phyloP scores from a whole-genome alignment of 352 stramenopile genomes.

The Poterioochromonas sp. region DNA sequence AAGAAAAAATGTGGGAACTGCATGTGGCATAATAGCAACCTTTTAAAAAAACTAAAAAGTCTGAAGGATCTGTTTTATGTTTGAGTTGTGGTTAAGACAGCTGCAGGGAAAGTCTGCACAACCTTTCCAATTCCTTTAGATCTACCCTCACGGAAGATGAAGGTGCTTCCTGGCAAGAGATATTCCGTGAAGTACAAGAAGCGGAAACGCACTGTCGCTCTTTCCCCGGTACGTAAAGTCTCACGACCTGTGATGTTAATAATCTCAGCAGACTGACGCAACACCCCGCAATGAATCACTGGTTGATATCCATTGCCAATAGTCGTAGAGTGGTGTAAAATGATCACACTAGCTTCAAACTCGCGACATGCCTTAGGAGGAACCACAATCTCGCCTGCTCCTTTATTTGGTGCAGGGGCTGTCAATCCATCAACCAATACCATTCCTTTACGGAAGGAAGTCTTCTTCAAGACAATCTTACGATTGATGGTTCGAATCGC shows the following conservation, averaged over 20 bases:
- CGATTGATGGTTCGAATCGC: slow-evolving; percentile 75
- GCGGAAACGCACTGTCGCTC: slow-evolving; percentile 68
- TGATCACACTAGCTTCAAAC: slow-evolving; percentile 82
- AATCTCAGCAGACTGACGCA: slow-evolving; percentile 77
- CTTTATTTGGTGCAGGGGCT: slow-evolving; percentile 47
- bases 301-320: slow-evolving; percentile 81
- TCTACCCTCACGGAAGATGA: slow-evolving; percentile 94
- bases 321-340: slow-evolving; percentile 88
- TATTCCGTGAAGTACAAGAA: slow-evolving; percentile 87
- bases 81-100: no score
- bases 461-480: slow-evolving; percentile 62
- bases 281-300: slow-evolving; percentile 82
- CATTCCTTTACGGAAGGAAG: slow-evolving; percentile 82
- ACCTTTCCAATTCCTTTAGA: slow-evolving; percentile 91
- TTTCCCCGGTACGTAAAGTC: slow-evolving; percentile 74
- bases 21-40: no score
- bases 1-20: no score
- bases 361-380: slow-evolving; percentile 40
- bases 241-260: slow-evolving; percentile 57
- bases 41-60: no score
- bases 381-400: slow-evolving; percentile 2
- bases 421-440: slow-evolving; percentile 60
- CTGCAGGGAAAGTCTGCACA: slow-evolving; percentile 40
- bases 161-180: slow-evolving; percentile 82
- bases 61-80: no score